Conservation (phyloP, 1,284 basidiomycete genomes). For the Naganishia sp. region DNA sequence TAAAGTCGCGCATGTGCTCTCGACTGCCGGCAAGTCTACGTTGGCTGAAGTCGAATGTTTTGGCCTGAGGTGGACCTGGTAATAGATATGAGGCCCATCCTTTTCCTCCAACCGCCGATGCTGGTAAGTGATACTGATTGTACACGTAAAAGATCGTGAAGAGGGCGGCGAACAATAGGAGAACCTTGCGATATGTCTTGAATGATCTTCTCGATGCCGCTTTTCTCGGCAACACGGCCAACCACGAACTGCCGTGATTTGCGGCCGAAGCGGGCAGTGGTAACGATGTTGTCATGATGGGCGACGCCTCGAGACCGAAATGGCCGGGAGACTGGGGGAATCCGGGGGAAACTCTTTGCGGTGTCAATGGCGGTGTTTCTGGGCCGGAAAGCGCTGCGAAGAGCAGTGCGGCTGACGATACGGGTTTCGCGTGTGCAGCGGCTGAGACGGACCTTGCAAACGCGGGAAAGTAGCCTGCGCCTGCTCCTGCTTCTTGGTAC, state of each 20-base stretch:
- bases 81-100: slow-evolving; percentile 7
- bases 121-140: background rate
- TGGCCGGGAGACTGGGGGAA: background rate
- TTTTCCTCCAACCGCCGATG: background rate
- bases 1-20: slow-evolving; percentile 10
- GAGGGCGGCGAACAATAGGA: slow-evolving; percentile 10
- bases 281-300: background rate
- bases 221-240: slow-evolving; percentile 6
- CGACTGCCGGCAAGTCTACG: slow-evolving; percentile 15
- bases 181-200: slow-evolving; percentile 11
- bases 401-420: slow-evolving; percentile 15
- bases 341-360: background rate
- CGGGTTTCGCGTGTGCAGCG: background rate
- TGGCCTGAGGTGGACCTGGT: background rate
- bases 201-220: slow-evolving; percentile 9
- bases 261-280: slow-evolving; percentile 7
- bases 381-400: slow-evolving; percentile 10
- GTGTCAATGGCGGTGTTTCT: slow-evolving; percentile 10
- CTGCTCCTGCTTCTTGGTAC: background rate
- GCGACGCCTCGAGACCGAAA: too few relatives aligned
- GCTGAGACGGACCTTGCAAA: slow-evolving; percentile 12
- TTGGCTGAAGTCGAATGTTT: slow-evolving; percentile 16
- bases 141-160: slow-evolving; percentile 13
- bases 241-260: background rate
- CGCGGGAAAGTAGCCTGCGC: slow-evolving; percentile 13